Base-by-base conservation (phyloP, 306 rosid genomes). In the Cucurbita moschata region DNA sequence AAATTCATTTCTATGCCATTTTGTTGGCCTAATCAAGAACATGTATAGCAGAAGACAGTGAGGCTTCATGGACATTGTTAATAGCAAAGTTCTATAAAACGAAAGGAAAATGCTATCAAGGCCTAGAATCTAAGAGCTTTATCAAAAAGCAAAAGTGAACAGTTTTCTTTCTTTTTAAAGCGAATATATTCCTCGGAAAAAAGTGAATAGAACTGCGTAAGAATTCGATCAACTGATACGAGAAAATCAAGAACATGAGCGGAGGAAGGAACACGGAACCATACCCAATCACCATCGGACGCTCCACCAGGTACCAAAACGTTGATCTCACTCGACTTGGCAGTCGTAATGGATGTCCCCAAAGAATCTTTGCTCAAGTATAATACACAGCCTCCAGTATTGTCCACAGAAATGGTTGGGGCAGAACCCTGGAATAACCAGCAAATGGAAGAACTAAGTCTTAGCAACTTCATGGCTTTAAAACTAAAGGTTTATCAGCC, bases 281-380 rank as follows among this genome's bases (percentile, higher is more conserved):
- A 52, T 89, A 94, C 99, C 99, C 96, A 94, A 80, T 94, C 97
- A 85, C 81, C 89, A 73, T 89, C 82, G 57, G 97, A 84, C 77
- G 71, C 86, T 40, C 84, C 81, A 68, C 87, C 87, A 56, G 97
- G 99, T 68, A 94, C 96, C 86, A 94, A 67, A 49, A 94, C 87
- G 82, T 94, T 94, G 81, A 94, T 85, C 90, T 91, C 99, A 74
- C 99, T 91, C 53, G 99, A 88, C 86, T 94, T 94, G 39, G 99
- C 97, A 72, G 99, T 85, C 66, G 97, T 89, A 79, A 94, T 78
- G 77, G 99, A 86, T 57, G 90, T 73, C 72, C 76, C 85, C 72
- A 94, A 80, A 75, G 99, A 86, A 74, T 91, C 96, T 79, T 88
- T 91, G 88, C 96, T 88, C 73, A 94, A 80, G 81, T 94, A 94